phyloP scores from a whole-genome alignment of 805 yeast genomes.

The Barnettozyma wickerhamii region DNA sequence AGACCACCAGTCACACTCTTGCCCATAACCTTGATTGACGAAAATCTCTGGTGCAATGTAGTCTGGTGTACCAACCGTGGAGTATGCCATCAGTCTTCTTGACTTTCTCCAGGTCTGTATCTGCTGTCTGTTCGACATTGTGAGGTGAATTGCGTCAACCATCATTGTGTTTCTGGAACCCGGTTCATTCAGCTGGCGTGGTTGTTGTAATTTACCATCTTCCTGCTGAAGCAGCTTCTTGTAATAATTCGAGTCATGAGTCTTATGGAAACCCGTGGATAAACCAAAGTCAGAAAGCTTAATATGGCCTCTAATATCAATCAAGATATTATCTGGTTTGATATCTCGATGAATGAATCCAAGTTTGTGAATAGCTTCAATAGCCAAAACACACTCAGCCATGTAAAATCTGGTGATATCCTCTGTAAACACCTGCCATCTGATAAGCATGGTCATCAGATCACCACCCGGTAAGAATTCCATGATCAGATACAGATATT shows the following conservation, averaged over 20 bases:
- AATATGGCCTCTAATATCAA: conserved; percentile 84
- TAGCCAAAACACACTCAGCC: conserved; percentile 94
- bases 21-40: conserved; percentile 82
- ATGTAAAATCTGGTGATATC: conserved; percentile 95
- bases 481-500: conserved; percentile 92
- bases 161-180: conserved; percentile 69
- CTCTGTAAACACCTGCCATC: conserved; percentile 89
- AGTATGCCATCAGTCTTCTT: conserved; percentile 85
- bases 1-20: conserved; percentile 98
- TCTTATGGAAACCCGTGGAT: conserved; percentile 93
- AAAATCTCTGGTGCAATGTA: conserved; percentile 98
- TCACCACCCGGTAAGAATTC: conserved; percentile 99
- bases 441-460: conserved; percentile 87
- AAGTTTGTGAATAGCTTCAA: conserved; percentile 87
- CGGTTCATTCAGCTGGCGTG: conserved; percentile 27
- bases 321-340: conserved; percentile 92
- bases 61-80: conserved; percentile 99
- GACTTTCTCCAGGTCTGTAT: conserved; percentile 67
- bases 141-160: conserved; percentile 92
- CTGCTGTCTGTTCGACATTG: conserved; percentile 91
- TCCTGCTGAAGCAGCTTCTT: conserved; percentile 53
- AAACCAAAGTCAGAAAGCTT: conserved; percentile 94
- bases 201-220: conserved; percentile 45
- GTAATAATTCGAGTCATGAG: conserved; percentile 91
- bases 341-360: conserved; percentile 98